Conservation (phyloP, 495 filamentous ascomycete species). For the Talaromyces ruber region DNA sequence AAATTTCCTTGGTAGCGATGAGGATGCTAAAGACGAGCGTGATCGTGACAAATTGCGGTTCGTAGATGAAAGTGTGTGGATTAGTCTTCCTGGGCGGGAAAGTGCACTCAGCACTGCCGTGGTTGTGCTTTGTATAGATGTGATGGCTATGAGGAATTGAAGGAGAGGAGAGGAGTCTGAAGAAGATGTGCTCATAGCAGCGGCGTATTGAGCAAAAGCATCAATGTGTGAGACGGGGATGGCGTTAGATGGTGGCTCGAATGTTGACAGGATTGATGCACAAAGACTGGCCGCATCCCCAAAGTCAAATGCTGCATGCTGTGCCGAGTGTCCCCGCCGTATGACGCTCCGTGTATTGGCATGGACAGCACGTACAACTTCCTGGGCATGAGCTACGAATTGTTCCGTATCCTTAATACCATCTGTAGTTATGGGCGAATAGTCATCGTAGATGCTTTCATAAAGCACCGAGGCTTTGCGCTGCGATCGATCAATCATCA, state of each 20-base stretch:
- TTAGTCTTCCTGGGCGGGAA: conserved; percentile 69
- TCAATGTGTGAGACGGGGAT: conserved; percentile 59
- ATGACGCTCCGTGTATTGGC: conserved; percentile 72
- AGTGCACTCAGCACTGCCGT: conserved; percentile 73
- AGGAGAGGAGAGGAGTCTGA: conserved; percentile 60
- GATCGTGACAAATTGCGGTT: conserved; percentile 66
- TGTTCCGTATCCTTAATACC: conserved; percentile 89
- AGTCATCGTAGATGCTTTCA: conserved; percentile 83
- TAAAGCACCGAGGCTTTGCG: conserved; percentile 74
- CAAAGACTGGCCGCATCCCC: conserved; percentile 57
- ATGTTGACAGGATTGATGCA: conserved; percentile 42
- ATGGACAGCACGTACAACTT: conserved; percentile 77
- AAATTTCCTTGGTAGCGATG: conserved; percentile 40
- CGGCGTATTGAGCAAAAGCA: conserved; percentile 66
- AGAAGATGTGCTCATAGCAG: conserved; percentile 55
- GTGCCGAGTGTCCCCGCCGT: conserved; percentile 35
- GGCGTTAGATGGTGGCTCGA: conserved; percentile 33
- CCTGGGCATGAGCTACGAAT: conserved; percentile 81
- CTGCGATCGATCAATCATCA: conserved; percentile 81
- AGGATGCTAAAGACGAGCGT: conserved; percentile 54
- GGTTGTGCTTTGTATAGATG: conserved; percentile 69
- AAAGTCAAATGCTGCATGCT: conserved; percentile 46
- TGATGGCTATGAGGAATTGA: conserved; percentile 63
- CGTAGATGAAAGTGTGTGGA: conserved; percentile 56
- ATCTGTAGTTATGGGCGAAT: conserved; percentile 58